Base-by-base conservation (phyloP, 2,329 filamentous ascomycete genomes). In the Colletotrichum tanaceti region DNA sequence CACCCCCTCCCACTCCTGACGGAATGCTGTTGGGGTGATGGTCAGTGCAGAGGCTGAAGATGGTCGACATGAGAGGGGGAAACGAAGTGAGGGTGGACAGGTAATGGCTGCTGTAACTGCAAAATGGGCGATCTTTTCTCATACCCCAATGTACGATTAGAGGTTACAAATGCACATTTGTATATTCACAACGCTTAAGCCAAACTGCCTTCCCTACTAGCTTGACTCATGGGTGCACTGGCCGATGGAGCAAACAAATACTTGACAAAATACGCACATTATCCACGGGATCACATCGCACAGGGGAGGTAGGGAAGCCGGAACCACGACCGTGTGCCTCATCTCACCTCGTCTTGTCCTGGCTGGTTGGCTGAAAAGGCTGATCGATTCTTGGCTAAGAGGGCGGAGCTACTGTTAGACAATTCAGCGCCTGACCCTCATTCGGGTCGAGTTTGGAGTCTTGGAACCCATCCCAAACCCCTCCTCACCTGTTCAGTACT, bases 21-120 rank as follows among this genome's bases (percentile, higher is more conserved):
- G 20, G 20, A 50, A 14, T 49, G 22, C 35, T n/a, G 63, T 41
- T 43, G 32, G n/a, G n/a, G 18, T 35, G 60, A 47, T 64, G 65
- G 60, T 58, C 60, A 58, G 54, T 64, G 60, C 54, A 65, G 55
- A 50, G 49, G 62, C 62, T 65, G 65, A 50, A 60, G 22, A 44
- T 44, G 22, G 46, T 24, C 52, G 52, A n/a, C 35, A 32, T 28
- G 11, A 14, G 18, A 47, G 57, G 47, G 14, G 35, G 10, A 38
- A 24, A 32, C 2, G 41, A 28, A 38, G 11, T 28, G 57, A 20
- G 20, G n/a, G 2, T 3, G 44, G 28, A 32, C 28, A 32, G 9
- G 28, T 32, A 2, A n/a, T 47, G 55, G 41, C 20, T 28, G 54
- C 10, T 32, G 32, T 22, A 41, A 35, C 24, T 39, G 20, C 18